A percentile compares a stretch with the other conserved stretches of the same genome.
phyloP scores from a whole-genome alignment of 345 rosid species.

The Eutrema yunnanense region DNA sequence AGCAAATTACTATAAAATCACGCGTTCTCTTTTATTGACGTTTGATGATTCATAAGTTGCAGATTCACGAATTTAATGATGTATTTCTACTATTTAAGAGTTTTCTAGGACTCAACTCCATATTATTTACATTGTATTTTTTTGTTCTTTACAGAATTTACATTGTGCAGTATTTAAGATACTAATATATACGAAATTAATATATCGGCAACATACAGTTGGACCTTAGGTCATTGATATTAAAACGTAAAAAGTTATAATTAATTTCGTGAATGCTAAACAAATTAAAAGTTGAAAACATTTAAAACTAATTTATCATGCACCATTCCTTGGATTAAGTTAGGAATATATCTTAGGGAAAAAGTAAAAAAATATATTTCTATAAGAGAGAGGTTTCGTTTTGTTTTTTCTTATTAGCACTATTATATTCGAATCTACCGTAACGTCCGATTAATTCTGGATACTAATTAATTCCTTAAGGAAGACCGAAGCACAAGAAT shows the following conservation, averaged over 20 bases:
- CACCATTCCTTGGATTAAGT: not conserved
- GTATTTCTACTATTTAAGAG: not conserved
- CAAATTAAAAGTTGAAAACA: not conserved
- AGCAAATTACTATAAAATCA: slow-evolving; percentile 8
- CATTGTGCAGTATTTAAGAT: too few species aligned
- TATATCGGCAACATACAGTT: not conserved
- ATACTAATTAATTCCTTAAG: not conserved
- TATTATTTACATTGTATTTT: not conserved
- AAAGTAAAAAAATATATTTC: too few species aligned
- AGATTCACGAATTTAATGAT: slow-evolving; percentile 7
- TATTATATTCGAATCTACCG: not conserved
- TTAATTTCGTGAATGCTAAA: not conserved
- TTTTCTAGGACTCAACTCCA: not conserved
- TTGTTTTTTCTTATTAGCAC: not conserved
- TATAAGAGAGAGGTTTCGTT: too few species aligned
- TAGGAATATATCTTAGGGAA: not conserved
- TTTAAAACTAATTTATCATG: not conserved
- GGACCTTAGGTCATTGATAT: not conserved
- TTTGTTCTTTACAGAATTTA: not conserved
- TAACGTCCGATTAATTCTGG: not conserved
- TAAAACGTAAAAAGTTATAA: not conserved
- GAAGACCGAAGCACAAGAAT: not conserved
- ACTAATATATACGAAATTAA: not conserved
- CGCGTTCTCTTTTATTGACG: slow-evolving; percentile 28
- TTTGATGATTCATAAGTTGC: slow-evolving; percentile 10